phyloP scores from a whole-genome alignment of 1,139 yeast genomes.

The Arxiozyma slooffiae region DNA sequence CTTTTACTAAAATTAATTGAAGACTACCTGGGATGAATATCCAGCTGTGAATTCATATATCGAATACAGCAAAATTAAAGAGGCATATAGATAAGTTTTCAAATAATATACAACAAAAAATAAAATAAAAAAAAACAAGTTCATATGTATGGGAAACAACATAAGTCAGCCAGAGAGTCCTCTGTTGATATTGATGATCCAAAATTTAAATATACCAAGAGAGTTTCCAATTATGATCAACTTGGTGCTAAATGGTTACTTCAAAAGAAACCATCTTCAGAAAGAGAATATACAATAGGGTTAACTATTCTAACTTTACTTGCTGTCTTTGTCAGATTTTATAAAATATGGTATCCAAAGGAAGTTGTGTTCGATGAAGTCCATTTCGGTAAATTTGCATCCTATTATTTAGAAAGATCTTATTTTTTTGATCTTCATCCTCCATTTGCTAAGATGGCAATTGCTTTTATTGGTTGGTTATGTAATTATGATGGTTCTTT shows the following conservation, averaged over 20 bases:
- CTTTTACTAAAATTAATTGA: too few relatives aligned
- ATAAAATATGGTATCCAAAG: conserved; percentile 58
- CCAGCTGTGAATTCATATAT: background rate
- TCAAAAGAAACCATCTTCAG: conserved; percentile 20
- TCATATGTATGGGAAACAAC: background rate
- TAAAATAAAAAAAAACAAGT: too few relatives aligned
- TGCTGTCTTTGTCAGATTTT: conserved; percentile 67
- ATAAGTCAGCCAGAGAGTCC: background rate
- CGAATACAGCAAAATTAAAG: too few relatives aligned
- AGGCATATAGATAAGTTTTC: background rate
- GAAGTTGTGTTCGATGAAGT: conserved; percentile 97
- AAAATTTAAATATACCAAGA: conserved; percentile 13
- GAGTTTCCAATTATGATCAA: conserved; percentile 6
- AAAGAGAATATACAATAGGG: conserved; percentile 14
- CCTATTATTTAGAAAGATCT: conserved; percentile 71
- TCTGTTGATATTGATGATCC: conserved; percentile 15
- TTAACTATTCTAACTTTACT: conserved; percentile 42
- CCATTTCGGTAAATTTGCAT: conserved; percentile 93
- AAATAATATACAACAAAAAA: background rate
- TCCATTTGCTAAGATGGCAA: conserved; percentile 87
- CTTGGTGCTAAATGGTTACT: conserved; percentile 22
- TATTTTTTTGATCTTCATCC: conserved; percentile 96
- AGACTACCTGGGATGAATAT: background rate
- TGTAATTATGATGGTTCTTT: conserved; percentile 83
- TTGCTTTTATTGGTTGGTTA: conserved; percentile 83